A percentile compares a stretch with the other conserved stretches of the same genome.
Evolutionary conservation across 192 early-diverging fungal species (phyloP).

Genomic region (Backusella psychrophila): DNA sequence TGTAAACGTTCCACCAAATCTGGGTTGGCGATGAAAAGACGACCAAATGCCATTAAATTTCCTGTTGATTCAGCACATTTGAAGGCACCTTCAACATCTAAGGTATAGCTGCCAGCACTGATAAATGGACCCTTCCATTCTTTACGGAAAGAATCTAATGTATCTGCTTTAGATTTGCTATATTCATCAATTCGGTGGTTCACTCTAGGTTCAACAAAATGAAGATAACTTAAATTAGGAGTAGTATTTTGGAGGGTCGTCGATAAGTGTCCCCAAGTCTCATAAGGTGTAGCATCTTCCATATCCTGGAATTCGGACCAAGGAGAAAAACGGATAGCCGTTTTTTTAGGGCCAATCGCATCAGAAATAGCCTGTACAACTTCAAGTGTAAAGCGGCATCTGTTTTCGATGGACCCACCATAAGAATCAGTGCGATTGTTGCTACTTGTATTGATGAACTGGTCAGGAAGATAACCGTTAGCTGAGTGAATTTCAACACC

Average conservation of each 20-base stretch:
- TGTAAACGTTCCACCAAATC: constrained; percentile 30
- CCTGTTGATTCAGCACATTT: constrained; percentile 13
- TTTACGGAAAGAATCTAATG: constrained; percentile 3
- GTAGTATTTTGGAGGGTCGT: constrained; percentile 14
- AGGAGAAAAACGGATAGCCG: constrained; percentile 33
- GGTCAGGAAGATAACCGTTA: constrained; percentile 83
- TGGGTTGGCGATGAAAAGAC: constrained; percentile 37
- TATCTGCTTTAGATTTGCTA: neutral
- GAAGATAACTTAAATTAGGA: constrained; percentile 28
- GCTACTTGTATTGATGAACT: constrained; percentile 75
- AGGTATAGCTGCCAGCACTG: constrained; percentile 21
- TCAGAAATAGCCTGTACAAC: constrained; percentile 13
- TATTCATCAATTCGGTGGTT: neutral
- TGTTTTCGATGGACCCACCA: constrained; percentile 20
- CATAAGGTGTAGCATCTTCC: constrained; percentile 18
- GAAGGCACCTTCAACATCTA: constrained; percentile 11
- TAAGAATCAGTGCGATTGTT: constrained; percentile 67
- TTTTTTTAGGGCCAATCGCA: constrained; percentile 23
- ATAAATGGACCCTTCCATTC: constrained; percentile 14
- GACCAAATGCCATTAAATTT: constrained; percentile 31
- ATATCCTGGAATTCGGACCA: constrained; percentile 31
- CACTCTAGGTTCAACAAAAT: constrained; percentile 25
- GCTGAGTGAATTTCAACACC: constrained; percentile 88
- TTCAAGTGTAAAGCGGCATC: constrained; percentile 21
- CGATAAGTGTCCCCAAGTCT: constrained; percentile 25